phyloP scores from a whole-genome alignment of 805 yeast genomes.

The Martiniozyma abietophila region DNA sequence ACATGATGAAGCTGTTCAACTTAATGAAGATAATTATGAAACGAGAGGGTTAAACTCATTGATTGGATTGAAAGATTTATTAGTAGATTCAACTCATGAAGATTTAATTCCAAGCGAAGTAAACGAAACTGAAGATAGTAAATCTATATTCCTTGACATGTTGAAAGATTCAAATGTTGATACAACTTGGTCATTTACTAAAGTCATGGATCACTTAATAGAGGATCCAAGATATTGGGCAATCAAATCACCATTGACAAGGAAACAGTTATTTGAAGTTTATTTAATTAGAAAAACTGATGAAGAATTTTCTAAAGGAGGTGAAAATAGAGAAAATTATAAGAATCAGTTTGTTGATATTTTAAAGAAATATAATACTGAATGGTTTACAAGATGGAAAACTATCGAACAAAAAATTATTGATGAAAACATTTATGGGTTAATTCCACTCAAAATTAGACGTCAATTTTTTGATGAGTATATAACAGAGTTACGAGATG shows the following conservation, averaged over 20 bases:
- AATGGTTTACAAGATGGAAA: slow-evolving; percentile 55
- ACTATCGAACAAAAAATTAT: slow-evolving; percentile 42
- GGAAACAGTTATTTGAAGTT: slow-evolving; percentile 57
- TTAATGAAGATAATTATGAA: not conserved
- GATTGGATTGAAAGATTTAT: slow-evolving; percentile 2
- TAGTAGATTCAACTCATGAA: too few relatives aligned
- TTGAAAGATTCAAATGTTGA: slow-evolving; percentile 50
- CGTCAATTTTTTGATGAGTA: slow-evolving; percentile 45
- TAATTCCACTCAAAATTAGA: slow-evolving; percentile 49
- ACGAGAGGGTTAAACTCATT: not conserved
- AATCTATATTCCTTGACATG: slow-evolving; percentile 42
- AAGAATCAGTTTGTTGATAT: slow-evolving; percentile 43
- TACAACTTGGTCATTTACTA: slow-evolving; percentile 66
- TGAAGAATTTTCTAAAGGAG: slow-evolving; percentile 44
- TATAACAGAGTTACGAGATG: slow-evolving; percentile 30
- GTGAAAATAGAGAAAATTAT: slow-evolving; percentile 45
- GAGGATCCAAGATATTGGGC: slow-evolving; percentile 60
- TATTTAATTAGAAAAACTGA: slow-evolving; percentile 43
- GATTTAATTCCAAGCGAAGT: too few relatives aligned
- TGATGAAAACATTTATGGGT: slow-evolving; percentile 62
- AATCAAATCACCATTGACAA: slow-evolving; percentile 47
- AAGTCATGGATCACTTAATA: slow-evolving; percentile 50
- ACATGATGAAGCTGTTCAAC: not conserved
- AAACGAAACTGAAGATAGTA: slow-evolving; percentile 4
- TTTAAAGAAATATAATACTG: slow-evolving; percentile 35